Evolutionary conservation across 2,329 filamentous ascomycete species (phyloP).

Genomic region (Pestalotiopsis fici): DNA sequence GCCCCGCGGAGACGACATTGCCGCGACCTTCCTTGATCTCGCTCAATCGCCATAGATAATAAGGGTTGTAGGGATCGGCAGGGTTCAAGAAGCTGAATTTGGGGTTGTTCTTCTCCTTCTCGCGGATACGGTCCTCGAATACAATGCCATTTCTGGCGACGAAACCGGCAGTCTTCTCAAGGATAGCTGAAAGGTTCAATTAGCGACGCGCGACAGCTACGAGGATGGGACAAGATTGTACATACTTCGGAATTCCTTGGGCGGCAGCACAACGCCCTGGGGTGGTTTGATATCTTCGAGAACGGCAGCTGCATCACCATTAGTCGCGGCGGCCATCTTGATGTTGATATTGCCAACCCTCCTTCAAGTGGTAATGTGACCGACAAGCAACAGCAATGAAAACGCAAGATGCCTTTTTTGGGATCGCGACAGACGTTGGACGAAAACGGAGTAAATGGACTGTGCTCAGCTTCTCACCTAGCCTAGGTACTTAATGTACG

Average conservation of each 20-base stretch:
- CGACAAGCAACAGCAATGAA: neutral
- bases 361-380: constrained; percentile 8
- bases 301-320: constrained; percentile 52
- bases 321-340: constrained; percentile 43
- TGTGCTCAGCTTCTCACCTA: neutral
- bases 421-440: constrained; percentile 2
- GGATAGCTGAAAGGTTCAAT: constrained; percentile 41
- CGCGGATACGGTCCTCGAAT: constrained; percentile 82
- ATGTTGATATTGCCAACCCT: constrained; percentile 22
- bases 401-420: neutral
- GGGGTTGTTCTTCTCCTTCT: constrained; percentile 81
- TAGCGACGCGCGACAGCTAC: constrained; percentile 31
- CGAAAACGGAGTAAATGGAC: neutral
- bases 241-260: constrained; percentile 76
- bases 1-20: constrained; percentile 75
- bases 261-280: constrained; percentile 81
- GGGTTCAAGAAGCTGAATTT: constrained; percentile 87
- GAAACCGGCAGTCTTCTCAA: constrained; percentile 95
- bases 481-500: neutral
- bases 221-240: neutral
- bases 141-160: constrained; percentile 69
- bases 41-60: constrained; percentile 86
- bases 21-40: constrained; percentile 86
- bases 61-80: constrained; percentile 82
- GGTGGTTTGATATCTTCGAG: constrained; percentile 77